Percentiles rank a stretch among this genome's conserved stretches.
phyloP scores from a whole-genome alignment of 257 asterid genomes.

The Solanum pimpinellifolium region DNA sequence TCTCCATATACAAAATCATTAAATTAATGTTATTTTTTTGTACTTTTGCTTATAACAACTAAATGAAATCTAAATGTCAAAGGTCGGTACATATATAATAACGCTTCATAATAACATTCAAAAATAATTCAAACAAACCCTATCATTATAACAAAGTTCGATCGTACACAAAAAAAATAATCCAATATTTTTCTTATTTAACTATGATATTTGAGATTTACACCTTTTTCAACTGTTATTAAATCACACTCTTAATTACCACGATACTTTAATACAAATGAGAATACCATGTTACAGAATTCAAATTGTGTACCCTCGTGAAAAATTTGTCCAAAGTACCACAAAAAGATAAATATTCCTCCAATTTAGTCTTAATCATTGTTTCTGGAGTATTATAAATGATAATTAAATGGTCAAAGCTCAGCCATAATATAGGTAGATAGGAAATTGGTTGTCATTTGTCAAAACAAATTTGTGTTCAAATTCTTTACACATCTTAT shows the following conservation, averaged over 20 bases:
- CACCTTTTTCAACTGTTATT: background rate
- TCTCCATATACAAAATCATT: background rate
- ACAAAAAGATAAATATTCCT: background rate
- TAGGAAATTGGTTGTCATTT: background rate
- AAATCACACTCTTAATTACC: background rate
- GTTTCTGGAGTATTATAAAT: background rate
- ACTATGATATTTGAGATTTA: background rate
- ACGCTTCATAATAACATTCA: too few species aligned
- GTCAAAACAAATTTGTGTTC: background rate
- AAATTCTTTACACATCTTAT: background rate
- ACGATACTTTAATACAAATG: background rate
- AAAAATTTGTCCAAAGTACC: background rate
- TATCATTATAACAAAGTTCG: background rate
- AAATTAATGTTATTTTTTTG: background rate
- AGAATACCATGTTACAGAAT: background rate
- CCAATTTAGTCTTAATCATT: background rate
- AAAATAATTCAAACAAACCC: background rate
- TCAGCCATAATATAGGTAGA: background rate
- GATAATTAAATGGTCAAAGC: background rate
- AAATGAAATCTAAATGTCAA: background rate
- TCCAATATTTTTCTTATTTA: background rate
- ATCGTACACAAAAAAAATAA: background rate
- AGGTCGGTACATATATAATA: background rate
- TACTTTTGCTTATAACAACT: background rate
- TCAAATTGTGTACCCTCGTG: background rate